A percentile compares a stretch with the other conserved stretches of the same genome.
Conservation (phyloP, 2,329 filamentous ascomycete species). For the Zelopaecilomyces penicillatus region DNA sequence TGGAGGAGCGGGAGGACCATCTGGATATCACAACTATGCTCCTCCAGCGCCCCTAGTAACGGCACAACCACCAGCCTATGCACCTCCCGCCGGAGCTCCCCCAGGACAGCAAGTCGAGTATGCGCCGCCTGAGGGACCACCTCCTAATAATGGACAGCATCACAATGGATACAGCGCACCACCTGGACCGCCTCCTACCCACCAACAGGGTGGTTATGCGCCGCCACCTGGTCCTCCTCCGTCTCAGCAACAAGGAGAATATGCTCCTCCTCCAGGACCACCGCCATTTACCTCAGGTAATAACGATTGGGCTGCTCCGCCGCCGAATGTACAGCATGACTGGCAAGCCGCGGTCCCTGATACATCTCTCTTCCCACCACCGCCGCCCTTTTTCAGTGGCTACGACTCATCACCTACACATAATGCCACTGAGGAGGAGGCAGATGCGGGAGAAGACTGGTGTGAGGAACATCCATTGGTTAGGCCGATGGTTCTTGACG, state of each 20-base stretch:
- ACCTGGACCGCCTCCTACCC: conserved; percentile 23
- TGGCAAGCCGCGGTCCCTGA: conserved; percentile 66
- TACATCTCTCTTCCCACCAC: conserved; percentile 63
- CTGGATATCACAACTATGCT: conserved; percentile 6
- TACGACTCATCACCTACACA: conserved; percentile 58
- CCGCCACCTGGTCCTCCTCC: conserved; percentile 29
- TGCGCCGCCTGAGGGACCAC: conserved; percentile 15
- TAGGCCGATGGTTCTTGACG: conserved; percentile 41
- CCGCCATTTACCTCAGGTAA: conserved; percentile 16
- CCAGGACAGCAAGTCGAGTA: conserved; percentile 15
- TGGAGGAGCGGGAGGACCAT: conserved; percentile 6
- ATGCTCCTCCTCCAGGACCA: conserved; percentile 21
- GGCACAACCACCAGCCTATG: conserved; percentile 13
- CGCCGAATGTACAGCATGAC: conserved; percentile 46
- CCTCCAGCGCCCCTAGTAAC: conserved; percentile 1
- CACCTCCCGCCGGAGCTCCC: conserved; percentile 24
- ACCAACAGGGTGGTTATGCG: conserved; percentile 15
- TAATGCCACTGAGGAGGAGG: conserved; percentile 59
- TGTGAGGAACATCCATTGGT: conserved; percentile 52
- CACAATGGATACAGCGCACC: conserved; percentile 14
- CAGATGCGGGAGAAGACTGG: conserved; percentile 58
- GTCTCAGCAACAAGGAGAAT: conserved; percentile 16
- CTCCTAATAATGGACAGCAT: conserved; percentile 17
- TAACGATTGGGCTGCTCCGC: conserved; percentile 23
- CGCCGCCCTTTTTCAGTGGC: conserved; percentile 56